Conservation (phyloP, 2,329 filamentous ascomycete genomes). For the Ceratocystis huliohia region DNA sequence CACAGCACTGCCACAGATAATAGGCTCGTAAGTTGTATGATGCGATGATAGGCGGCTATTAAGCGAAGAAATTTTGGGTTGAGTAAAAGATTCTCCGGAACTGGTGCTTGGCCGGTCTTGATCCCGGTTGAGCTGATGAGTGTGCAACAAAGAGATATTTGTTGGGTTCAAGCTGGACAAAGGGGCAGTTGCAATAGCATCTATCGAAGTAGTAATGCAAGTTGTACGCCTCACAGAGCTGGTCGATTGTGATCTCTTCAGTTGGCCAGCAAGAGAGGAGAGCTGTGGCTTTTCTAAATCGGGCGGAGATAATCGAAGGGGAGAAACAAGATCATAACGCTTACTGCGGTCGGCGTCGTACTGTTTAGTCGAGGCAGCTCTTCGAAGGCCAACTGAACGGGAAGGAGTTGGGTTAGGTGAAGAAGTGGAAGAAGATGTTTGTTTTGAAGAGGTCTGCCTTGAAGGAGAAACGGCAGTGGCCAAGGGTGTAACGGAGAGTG, state of each 20-base stretch:
- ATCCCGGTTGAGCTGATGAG: neutral
- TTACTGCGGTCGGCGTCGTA: constrained; percentile 18
- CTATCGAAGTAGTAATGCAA: neutral
- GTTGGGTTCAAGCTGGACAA: neutral
- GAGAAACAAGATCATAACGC: constrained; percentile 18
- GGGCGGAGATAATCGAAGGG: constrained; percentile 19
- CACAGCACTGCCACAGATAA: constrained; percentile 9
- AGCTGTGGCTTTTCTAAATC: constrained; percentile 10
- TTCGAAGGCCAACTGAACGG: constrained; percentile 10
- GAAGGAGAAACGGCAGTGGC: neutral
- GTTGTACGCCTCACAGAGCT: neutral
- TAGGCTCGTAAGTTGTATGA: neutral
- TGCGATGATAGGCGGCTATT: neutral
- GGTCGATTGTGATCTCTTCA: constrained; percentile 13
- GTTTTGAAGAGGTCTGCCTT: neutral
- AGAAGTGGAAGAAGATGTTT: neutral
- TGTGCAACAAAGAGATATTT: neutral
- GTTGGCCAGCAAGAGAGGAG: neutral
- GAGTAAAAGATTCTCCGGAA: constrained; percentile 4
- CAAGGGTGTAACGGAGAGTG: neutral
- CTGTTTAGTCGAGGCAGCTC: constrained; percentile 20
- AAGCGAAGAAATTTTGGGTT: neutral
- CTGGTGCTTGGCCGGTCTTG: constrained; percentile 8
- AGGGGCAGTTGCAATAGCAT: neutral
- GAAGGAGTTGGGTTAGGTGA: neutral